Base-by-base conservation (phyloP, 2,329 filamentous ascomycete species). In the Hyphodiscus sp. region DNA sequence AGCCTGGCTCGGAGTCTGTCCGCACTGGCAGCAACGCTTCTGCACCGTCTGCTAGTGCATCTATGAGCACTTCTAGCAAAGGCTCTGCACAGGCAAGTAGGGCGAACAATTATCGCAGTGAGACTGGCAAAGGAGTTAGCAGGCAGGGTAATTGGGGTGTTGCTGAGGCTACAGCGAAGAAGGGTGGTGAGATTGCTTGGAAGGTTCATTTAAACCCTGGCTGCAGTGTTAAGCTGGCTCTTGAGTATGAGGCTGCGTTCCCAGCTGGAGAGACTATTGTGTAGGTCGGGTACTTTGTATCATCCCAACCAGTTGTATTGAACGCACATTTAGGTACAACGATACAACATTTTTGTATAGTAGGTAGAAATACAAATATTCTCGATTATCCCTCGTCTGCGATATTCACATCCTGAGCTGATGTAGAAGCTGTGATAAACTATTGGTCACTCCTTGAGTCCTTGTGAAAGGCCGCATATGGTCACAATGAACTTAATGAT, bases 171-270 rank as follows among this genome's bases (percentile, higher is more conserved):
- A 67, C 60, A n/a, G 62, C 83, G 49, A 78, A 76, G 65, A 81
- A 81, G 68, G 71, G 68, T 4, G 82, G 82, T 2, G 77, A 84
- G 67, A 66, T 86, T 4, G 67, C 67, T 51, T 86, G 82, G 81
- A 74, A 79, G 50, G 74, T 86, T 11, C 72, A 66, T 44, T 66
- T 87, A 49, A 78, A 82, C 55, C 74, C 80, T 0, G 81, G 82
- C 23, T 75, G 76, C 61, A 74, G 76, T 2, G 78, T 80, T 16
- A 78, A 77, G 67, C 67, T 87, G 56, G 69, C 70, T 20, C 64
- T 88, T 55, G 81, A 84, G 69, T 87, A 87, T 67, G 76, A 80
- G 55, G 76, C 83, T 18, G 74, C 74, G 20, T 71, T 80, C 60
- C 83, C 83, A 1, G 67, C 67, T 16, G 76, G 75, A 9, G 78